Evolutionary conservation across 1,139 yeast genomes (phyloP).

Genomic region (Nematodospora anomalae): DNA sequence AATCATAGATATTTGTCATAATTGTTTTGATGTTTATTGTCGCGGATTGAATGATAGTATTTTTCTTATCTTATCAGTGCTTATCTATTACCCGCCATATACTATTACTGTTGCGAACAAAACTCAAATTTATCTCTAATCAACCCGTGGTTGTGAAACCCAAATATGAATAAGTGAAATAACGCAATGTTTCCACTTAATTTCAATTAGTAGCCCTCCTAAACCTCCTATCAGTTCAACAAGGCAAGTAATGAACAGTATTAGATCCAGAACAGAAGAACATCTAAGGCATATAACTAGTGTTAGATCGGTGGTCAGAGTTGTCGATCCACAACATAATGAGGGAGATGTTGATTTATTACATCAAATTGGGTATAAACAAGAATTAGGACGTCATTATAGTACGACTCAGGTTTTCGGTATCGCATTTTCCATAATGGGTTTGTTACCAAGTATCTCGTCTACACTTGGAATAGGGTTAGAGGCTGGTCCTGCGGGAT

Average conservation of each 20-base stretch:
- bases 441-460: constrained; percentile 47
- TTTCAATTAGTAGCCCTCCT: not conserved
- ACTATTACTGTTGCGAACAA: no score
- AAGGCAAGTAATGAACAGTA: constrained; percentile 33
- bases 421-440: constrained; percentile 54
- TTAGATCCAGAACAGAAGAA: constrained; percentile 22
- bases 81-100: not conserved
- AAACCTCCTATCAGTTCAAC: not conserved
- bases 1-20: no score
- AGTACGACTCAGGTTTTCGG: constrained; percentile 53
- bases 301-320: constrained; percentile 26
- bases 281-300: constrained; percentile 25
- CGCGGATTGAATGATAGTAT: not conserved
- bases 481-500: constrained; percentile 45
- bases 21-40: no score
- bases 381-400: constrained; percentile 47
- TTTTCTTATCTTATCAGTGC: not conserved
- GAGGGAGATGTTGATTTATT: constrained; percentile 45
- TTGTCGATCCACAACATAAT: constrained; percentile 28
- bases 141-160: no score
- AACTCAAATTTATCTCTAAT: no score
- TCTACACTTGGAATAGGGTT: constrained; percentile 34
- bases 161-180: not conserved
- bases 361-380: constrained; percentile 55
- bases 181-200: not conserved